These are phyloP conservation scores for Neckera pumila DNA, from an alignment of 225 moss, liverwort and hornwort species.

Conservation along the genomic window DNA sequence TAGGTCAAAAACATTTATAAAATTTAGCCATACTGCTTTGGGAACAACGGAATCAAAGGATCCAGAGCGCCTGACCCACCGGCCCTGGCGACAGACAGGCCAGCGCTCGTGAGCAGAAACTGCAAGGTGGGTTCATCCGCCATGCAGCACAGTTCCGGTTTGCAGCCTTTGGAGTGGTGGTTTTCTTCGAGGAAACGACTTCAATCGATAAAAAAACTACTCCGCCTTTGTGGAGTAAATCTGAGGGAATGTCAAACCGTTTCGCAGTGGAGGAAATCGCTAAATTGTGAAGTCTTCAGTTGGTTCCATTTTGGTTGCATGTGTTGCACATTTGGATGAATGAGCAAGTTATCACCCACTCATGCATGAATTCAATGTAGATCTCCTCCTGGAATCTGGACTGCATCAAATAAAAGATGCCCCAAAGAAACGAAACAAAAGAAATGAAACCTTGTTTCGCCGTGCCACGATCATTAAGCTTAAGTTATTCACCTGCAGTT, in stretches of 20 bases:
- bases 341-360: background rate
- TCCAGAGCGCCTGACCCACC: background rate
- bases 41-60: background rate
- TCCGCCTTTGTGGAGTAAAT: no score
- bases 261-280: no score
- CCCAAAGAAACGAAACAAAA: background rate
- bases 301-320: background rate
- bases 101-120: background rate
- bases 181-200: background rate
- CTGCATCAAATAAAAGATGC: background rate
- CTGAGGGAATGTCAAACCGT: background rate
- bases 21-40: background rate
- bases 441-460: background rate
- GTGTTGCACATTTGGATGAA: background rate
- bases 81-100: background rate
- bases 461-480: background rate
- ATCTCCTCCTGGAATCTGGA: background rate
- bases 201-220: background rate
- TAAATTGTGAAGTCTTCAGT: background rate
- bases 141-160: background rate
- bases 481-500: background rate
- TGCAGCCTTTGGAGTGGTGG: background rate
- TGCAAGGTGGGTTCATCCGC: background rate
- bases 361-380: background rate
- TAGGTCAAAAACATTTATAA: background rate